Percentiles rank a stretch among this genome's conserved stretches.
Conservation (phyloP, 345 rosid genomes). For the Pistacia atlantica region DNA sequence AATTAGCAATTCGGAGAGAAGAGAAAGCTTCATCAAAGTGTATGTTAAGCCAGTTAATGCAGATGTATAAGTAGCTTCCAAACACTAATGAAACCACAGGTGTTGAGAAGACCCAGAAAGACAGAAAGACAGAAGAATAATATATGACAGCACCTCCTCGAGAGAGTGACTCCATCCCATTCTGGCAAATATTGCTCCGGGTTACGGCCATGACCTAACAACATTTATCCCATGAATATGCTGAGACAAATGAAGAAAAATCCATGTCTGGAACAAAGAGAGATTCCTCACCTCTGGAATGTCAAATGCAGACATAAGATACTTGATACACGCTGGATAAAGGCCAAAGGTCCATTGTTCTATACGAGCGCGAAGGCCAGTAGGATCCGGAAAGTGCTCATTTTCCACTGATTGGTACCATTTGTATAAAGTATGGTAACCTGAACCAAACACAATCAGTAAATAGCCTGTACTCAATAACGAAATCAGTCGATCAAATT, state of each 20-base stretch:
- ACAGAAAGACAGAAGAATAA: conserved; percentile 93
- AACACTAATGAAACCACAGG: conserved; percentile 92
- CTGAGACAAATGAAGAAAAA: not conserved
- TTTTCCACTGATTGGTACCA: conserved; percentile 94
- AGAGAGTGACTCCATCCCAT: conserved; percentile 73
- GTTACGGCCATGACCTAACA: conserved; percentile 96
- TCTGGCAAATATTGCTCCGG: conserved; percentile 84
- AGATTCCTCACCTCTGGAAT: conserved; percentile 80
- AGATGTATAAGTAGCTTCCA: conserved; percentile 94
- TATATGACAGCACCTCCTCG: conserved; percentile 85
- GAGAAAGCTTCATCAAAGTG: conserved; percentile 99
- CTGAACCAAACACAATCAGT: conserved; percentile 38
- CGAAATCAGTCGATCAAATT: not conserved
- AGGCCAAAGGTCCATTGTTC: conserved; percentile 99
- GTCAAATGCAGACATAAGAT: conserved; percentile 98
- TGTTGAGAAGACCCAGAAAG: conserved; percentile 98
- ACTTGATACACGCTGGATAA: conserved; percentile 98
- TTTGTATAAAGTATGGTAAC: conserved; percentile 91
- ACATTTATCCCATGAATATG: conserved; percentile 20
- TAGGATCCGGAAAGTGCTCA: conserved; percentile 98
- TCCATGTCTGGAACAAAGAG: not conserved
- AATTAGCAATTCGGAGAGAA: conserved; percentile 95
- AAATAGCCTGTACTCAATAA: conserved; percentile 15
- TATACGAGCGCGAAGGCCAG: conserved; percentile 93
- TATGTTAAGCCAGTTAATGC: conserved; percentile 96